Conservation (phyloP, 169 alveolate species). For the Plasmodium malariae region DNA sequence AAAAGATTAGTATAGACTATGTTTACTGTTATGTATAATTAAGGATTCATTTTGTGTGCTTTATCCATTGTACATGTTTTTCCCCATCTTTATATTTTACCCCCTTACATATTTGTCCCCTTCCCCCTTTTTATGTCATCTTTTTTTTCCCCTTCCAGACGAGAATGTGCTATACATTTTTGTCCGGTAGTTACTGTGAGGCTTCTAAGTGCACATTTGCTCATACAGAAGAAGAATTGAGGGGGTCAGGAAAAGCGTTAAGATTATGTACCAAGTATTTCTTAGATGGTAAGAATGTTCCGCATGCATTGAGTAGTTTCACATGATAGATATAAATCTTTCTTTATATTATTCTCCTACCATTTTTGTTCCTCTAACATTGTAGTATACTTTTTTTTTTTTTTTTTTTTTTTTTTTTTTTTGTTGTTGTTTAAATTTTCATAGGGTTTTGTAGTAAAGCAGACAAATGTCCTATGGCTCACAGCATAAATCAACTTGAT, state of each 20-base stretch:
- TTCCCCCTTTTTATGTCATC: background rate
- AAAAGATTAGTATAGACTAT: too few species aligned
- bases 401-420: conserved; percentile 1
- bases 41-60: too few species aligned
- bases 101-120: background rate
- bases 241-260: conserved; percentile 68
- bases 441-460: conserved; percentile 48
- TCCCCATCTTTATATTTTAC: background rate
- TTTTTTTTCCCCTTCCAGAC: conserved; percentile 9
- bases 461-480: conserved; percentile 70
- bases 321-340: too few species aligned
- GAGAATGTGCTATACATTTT: conserved; percentile 63
- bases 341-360: too few species aligned
- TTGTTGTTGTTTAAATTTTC: background rate
- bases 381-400: background rate
- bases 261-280: conserved; percentile 51
- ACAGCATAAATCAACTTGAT: conserved; percentile 50
- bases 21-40: too few species aligned
- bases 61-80: too few species aligned
- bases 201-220: conserved; percentile 68
- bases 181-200: conserved; percentile 67
- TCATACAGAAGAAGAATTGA: conserved; percentile 60
- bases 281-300: conserved; percentile 50
- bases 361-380: too few species aligned
- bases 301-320: too few species aligned